Conservation (phyloP, 306 rosid genomes). For the Potentilla sterilis region DNA sequence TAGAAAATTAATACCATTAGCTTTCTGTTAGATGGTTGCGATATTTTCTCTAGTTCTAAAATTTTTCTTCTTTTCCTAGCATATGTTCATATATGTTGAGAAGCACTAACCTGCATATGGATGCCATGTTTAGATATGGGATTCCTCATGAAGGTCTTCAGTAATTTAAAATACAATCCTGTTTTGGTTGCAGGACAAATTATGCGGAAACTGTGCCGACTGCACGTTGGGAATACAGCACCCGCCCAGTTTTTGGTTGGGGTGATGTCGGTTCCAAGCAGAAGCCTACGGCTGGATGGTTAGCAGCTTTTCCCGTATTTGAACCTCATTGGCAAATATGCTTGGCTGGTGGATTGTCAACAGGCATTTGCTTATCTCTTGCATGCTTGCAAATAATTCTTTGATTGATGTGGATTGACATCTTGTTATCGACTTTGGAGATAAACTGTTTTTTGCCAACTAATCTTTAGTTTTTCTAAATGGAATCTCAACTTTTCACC, state of each 20-base stretch:
- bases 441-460: background rate
- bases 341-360: slow-evolving; percentile 87
- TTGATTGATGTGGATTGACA: slow-evolving; percentile 10
- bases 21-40: background rate
- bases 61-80: background rate
- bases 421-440: background rate
- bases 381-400: slow-evolving; percentile 9
- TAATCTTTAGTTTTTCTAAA: slow-evolving; percentile 3
- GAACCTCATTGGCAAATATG: slow-evolving; percentile 99
- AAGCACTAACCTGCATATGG: background rate
- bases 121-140: background rate
- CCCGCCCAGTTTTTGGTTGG: slow-evolving; percentile 90
- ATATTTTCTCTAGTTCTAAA: background rate
- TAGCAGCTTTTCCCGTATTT: slow-evolving; percentile 95
- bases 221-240: slow-evolving; percentile 92
- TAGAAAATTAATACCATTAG: background rate
- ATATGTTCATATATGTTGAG: background rate
- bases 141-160: background rate
- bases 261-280: slow-evolving; percentile 82
- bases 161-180: background rate
- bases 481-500: slow-evolving; percentile 8
- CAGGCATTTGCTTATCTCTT: slow-evolving; percentile 55
- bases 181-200: slow-evolving; percentile 57
- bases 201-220: slow-evolving; percentile 75
- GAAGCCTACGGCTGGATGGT: slow-evolving; percentile 98